These are phyloP conservation scores for Russula earlei DNA, from an alignment of 768 basidiomycete genomes.

Conservation along the genomic window DNA sequence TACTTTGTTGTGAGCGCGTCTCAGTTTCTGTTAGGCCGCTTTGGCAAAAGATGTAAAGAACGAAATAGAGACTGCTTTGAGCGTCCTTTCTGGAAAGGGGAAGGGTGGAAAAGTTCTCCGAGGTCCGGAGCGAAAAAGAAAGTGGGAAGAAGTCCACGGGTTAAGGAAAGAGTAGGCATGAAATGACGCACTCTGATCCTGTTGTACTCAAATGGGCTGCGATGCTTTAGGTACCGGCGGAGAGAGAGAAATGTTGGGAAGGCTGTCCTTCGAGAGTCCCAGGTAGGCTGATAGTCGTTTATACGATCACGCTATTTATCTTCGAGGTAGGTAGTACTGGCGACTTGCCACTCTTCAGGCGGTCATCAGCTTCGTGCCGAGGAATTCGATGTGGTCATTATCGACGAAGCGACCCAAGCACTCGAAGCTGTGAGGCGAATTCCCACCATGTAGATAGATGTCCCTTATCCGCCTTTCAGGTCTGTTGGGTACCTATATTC, in stretches of 20 bases:
- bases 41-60: slow-evolving; percentile 83
- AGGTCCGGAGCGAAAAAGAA: slow-evolving; percentile 65
- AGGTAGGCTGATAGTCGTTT: slow-evolving; percentile 34
- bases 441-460: neutral
- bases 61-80: slow-evolving; percentile 68
- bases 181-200: neutral
- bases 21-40: slow-evolving; percentile 41
- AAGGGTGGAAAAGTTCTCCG: slow-evolving; percentile 63
- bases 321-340: slow-evolving; percentile 63
- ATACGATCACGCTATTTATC: neutral
- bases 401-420: slow-evolving; percentile 97
- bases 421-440: slow-evolving; percentile 68
- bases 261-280: slow-evolving; percentile 69
- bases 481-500: slow-evolving; percentile 93
- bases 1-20: neutral
- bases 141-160: slow-evolving; percentile 82
- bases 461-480: slow-evolving; percentile 30
- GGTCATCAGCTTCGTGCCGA: slow-evolving; percentile 68
- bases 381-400: slow-evolving; percentile 86
- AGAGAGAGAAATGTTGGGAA: slow-evolving; percentile 80
- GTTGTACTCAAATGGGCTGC: neutral
- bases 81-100: slow-evolving; percentile 58
- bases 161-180: slow-evolving; percentile 80
- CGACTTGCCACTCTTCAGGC: slow-evolving; percentile 93
- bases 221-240: slow-evolving; percentile 60